Conservation (phyloP, 176 grass and related monocot species). For the Hordeum marinum region DNA sequence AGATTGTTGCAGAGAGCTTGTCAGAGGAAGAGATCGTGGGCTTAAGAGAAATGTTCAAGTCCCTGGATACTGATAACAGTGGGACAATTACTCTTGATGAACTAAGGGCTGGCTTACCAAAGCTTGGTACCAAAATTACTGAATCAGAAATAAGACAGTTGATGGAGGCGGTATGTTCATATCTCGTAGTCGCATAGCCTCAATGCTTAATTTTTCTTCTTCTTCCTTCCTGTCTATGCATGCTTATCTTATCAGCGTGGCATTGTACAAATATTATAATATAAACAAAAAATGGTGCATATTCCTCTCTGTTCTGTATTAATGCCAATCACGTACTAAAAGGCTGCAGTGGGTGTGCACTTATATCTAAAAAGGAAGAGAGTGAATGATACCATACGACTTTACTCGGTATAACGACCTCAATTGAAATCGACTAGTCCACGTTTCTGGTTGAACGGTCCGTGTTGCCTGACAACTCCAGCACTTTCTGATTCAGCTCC, state of each 20-base stretch:
- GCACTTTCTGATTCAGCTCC: background rate
- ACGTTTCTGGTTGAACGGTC: background rate
- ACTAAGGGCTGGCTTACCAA: conserved; percentile 83
- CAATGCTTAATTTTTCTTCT: background rate
- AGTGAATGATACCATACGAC: background rate
- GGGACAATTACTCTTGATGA: conserved; percentile 88
- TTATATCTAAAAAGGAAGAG: background rate
- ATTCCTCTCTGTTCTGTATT: background rate
- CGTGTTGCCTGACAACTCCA: background rate
- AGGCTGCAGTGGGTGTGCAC: background rate
- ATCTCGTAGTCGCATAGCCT: background rate
- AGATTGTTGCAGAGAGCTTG: conserved; percentile 89
- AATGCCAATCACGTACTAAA: background rate
- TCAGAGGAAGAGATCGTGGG: conserved; percentile 97
- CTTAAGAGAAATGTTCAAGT: conserved; percentile 91
- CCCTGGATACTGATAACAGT: conserved; percentile 91
- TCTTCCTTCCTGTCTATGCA: background rate
- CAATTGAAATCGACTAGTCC: background rate
- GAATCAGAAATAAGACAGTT: conserved; percentile 81
- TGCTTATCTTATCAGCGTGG: background rate
- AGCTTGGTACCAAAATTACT: conserved; percentile 85
- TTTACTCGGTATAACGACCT: background rate
- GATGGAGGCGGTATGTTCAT: conserved; percentile 76
- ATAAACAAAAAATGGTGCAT: background rate
- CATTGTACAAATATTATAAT: background rate